These are phyloP conservation scores for Eucalyptus marginata DNA, from an alignment of 345 rosid genomes.

Conservation along the genomic window DNA sequence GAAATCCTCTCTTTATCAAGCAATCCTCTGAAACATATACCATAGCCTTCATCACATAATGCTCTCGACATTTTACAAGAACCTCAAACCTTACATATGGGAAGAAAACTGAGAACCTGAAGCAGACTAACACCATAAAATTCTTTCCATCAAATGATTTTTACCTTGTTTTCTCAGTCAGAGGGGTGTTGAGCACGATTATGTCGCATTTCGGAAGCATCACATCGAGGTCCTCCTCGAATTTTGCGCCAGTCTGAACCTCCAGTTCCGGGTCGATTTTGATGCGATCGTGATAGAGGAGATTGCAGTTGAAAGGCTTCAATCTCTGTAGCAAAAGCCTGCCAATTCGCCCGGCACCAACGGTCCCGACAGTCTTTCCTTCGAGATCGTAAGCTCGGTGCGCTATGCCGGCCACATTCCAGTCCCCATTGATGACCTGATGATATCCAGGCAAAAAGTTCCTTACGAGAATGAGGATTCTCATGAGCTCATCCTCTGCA, in stretches of 20 bases:
- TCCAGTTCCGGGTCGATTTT: constrained; percentile 69
- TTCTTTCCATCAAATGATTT: not conserved
- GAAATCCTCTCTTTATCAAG: constrained; percentile 61
- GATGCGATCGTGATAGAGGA: constrained; percentile 73
- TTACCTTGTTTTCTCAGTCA: constrained; percentile 76
- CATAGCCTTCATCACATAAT: not conserved
- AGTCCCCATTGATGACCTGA: constrained; percentile 68
- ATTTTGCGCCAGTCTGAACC: constrained; percentile 52
- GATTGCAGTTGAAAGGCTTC: constrained; percentile 88
- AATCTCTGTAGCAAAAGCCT: constrained; percentile 74
- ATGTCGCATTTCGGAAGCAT: constrained; percentile 88
- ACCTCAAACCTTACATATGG: not conserved
- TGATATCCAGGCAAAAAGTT: constrained; percentile 78
- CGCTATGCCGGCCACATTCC: constrained; percentile 81
- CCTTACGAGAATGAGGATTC: constrained; percentile 73
- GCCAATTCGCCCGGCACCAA: constrained; percentile 81
- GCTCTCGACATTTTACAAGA: not conserved
- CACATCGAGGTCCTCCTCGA: constrained; percentile 58
- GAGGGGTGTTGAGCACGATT: constrained; percentile 71
- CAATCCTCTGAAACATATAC: constrained; percentile 39
- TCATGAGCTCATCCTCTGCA: constrained; percentile 94
- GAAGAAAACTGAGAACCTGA: not conserved
- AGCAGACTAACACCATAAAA: not conserved
- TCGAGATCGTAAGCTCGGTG: constrained; percentile 86
- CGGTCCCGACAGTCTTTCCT: constrained; percentile 86